A percentile compares a stretch with the other conserved stretches of the same genome.
These are phyloP conservation scores for Conoideocrella luteorostrata DNA, from an alignment of 2,329 filamentous ascomycete species.

Conservation along the genomic window DNA sequence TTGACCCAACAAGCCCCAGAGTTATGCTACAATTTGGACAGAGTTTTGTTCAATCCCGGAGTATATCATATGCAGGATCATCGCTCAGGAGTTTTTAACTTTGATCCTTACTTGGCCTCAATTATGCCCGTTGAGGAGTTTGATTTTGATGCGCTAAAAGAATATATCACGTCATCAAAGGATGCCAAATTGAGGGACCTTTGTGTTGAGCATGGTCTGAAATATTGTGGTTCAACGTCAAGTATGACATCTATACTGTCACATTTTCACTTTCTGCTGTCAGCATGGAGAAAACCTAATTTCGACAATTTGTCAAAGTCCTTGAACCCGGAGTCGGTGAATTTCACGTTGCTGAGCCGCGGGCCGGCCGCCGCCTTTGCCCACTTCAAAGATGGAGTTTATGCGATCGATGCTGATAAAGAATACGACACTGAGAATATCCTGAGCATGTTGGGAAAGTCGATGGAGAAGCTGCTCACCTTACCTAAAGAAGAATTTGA, in stretches of 20 bases:
- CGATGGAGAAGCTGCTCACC: slow-evolving; percentile 93
- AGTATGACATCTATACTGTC: slow-evolving; percentile 86
- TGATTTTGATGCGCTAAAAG: slow-evolving; percentile 78
- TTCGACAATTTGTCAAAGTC: slow-evolving; percentile 57
- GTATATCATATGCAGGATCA: slow-evolving; percentile 89
- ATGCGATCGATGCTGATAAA: slow-evolving; percentile 95
- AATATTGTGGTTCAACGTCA: slow-evolving; percentile 91
- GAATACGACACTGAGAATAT: slow-evolving; percentile 80
- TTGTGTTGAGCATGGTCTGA: slow-evolving; percentile 60
- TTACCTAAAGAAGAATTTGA: slow-evolving; percentile 77
- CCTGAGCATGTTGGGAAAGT: slow-evolving; percentile 86
- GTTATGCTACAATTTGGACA: slow-evolving; percentile 69
- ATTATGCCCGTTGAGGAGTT: slow-evolving; percentile 95
- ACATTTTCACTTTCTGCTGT: slow-evolving; percentile 91
- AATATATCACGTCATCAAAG: slow-evolving; percentile 87
- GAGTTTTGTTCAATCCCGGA: slow-evolving; percentile 92
- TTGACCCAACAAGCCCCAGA: slow-evolving; percentile 31
- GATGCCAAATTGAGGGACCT: slow-evolving; percentile 66
- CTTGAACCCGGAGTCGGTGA: slow-evolving; percentile 55
- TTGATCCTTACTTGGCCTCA: slow-evolving; percentile 85
- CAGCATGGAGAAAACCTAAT: slow-evolving; percentile 71
- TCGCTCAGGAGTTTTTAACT: slow-evolving; percentile 85
- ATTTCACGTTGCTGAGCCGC: slow-evolving; percentile 66
- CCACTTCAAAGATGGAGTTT: slow-evolving; percentile 73
- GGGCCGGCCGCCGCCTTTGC: slow-evolving; percentile 77